Conservation (phyloP, 2,329 filamentous ascomycete species). For the Exophiala viscosa region DNA sequence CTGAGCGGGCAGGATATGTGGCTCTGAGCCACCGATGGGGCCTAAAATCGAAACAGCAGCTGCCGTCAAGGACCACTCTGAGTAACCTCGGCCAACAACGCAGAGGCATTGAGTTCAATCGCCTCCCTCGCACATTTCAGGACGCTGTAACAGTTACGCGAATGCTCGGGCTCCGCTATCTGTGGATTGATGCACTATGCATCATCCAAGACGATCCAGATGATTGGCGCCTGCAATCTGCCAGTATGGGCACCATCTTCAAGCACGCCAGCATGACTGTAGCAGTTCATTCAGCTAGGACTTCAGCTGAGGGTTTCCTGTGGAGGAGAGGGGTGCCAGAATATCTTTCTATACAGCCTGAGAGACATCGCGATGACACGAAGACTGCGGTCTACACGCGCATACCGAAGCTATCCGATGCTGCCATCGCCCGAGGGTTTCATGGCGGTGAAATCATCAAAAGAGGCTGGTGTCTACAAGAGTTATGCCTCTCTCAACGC, state of each 20-base stretch:
- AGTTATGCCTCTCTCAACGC: too few relatives aligned
- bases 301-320: too few relatives aligned
- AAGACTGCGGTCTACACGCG: too few relatives aligned
- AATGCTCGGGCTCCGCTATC: constrained; percentile 26
- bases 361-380: too few relatives aligned
- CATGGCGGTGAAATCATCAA: too few relatives aligned
- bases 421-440: too few relatives aligned
- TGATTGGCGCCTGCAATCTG: constrained; percentile 25
- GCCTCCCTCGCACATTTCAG: constrained; percentile 19
- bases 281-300: too few relatives aligned
- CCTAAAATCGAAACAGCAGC: not conserved
- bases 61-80: not conserved
- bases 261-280: not conserved
- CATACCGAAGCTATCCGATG: too few relatives aligned
- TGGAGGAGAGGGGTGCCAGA: too few relatives aligned
- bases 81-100: not conserved
- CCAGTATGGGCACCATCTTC: constrained; percentile 23
- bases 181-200: constrained; percentile 36
- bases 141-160: constrained; percentile 30
- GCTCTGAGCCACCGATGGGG: constrained; percentile 2
- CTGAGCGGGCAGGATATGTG: not conserved
- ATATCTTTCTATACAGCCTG: too few relatives aligned
- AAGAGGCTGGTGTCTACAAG: too few relatives aligned
- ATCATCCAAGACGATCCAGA: constrained; percentile 31
- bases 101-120: not conserved